Evolutionary conservation across 352 stramenopile species (phyloP), one percentile per base, ranked within the genome.

Genomic region (Chrysophaeum taylorii): DNA sequence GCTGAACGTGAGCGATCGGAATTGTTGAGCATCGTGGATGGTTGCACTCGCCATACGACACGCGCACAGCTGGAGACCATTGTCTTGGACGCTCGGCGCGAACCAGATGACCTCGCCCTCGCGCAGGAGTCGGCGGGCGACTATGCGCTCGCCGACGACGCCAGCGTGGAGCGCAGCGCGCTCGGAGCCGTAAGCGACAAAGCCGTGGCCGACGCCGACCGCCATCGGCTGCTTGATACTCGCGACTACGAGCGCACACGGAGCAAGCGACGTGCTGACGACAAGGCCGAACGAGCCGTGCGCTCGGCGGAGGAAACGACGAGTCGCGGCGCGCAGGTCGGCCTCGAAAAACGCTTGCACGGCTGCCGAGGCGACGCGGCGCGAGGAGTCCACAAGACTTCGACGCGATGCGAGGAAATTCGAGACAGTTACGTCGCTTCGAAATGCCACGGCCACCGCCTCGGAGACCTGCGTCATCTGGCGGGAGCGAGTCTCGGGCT

Each of bases 211-310:
- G 33, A 72, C 68, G 29, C 43, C 43, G 5, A 75, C n/a, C 2
- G 35, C 60, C 74, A 79, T 79, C 15, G 74, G 74, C 70, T 79
- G 74, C 21, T 73, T 73, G 45, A 78, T 73, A 36, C 37, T 45
- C 4, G 31, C 74, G 35, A 79, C 27, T 0, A 78, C 72, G 15
- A 73, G 72, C n/a, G 73, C 68, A 16, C 70, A 68, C 5, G 74
- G 74, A 62, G 78, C 74, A 1, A 78, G 31, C 15, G 71, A 77
- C 33, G 67, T 67, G 54, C 50, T 38, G 4, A 29, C 54, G 9
- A 53, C 33, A 21, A 78, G n/a, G 0, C 72, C 74, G 42, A 76
- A 76, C 5, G 62, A 42, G n/a, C 67, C 74, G 68, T 73, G n/a
- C 5, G 64, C 72, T 21, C 36, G n/a, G 27, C 31, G 38, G n/a